Conservation (phyloP, 352 stramenopile genomes). For the Pythium dissotocum region DNA sequence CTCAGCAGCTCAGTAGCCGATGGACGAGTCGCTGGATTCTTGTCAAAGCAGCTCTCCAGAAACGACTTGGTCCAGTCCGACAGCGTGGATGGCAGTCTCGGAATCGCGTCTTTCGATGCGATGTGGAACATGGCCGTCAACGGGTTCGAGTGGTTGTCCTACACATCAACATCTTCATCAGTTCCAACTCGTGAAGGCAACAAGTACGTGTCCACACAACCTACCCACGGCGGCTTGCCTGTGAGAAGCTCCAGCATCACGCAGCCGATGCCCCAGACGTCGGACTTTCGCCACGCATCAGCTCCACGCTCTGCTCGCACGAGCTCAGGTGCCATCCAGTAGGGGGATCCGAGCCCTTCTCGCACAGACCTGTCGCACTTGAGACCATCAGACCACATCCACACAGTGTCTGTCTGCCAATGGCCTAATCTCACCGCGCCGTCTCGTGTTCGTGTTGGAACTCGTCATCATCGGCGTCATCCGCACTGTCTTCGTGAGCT, state of each 20-base stretch:
- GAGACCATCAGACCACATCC: background rate
- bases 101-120: conserved; percentile 56
- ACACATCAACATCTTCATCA: background rate
- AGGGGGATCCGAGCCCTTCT: conserved; percentile 88
- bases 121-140: conserved; percentile 87
- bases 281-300: conserved; percentile 84
- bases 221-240: conserved; percentile 82
- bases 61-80: conserved; percentile 46
- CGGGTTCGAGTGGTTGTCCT: conserved; percentile 78
- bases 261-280: conserved; percentile 91
- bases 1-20: conserved; percentile 84
- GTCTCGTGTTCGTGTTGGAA: conserved; percentile 17
- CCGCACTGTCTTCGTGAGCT: conserved; percentile 3
- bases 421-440: conserved; percentile 3
- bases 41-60: conserved; percentile 59
- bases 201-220: background rate
- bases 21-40: conserved; percentile 65
- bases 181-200: background rate
- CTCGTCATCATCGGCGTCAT: conserved; percentile 13
- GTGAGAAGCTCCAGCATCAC: conserved; percentile 91
- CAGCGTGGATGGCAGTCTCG: conserved; percentile 42
- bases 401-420: too few relatives aligned
- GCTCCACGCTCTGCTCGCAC: conserved; percentile 75
- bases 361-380: conserved; percentile 51
- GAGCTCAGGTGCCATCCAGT: conserved; percentile 96